Percentiles rank a stretch among this genome's conserved stretches.
Evolutionary conservation across 2,329 filamentous ascomycete species (phyloP).

Genomic region (Colletotrichum cordylinicola): DNA sequence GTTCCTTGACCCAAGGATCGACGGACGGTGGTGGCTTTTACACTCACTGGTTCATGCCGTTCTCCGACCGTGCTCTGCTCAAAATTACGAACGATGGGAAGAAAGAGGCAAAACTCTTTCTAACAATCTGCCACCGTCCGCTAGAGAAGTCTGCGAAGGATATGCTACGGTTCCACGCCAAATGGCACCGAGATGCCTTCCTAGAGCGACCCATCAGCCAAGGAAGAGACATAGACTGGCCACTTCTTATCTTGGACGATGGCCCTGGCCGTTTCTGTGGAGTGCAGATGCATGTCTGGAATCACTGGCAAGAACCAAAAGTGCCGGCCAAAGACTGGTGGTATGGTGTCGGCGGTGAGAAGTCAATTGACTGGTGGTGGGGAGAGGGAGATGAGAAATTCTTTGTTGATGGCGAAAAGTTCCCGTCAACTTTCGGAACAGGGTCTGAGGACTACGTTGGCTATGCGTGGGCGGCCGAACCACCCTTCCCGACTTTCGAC

Average conservation of each 20-base stretch:
- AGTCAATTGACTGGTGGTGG: constrained; percentile 21
- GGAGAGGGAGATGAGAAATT: constrained; percentile 19
- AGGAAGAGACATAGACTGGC: constrained; percentile 15
- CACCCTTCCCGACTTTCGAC: constrained; percentile 10
- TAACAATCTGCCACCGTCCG: constrained; percentile 5
- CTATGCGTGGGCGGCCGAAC: constrained; percentile 18
- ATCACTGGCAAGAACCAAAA: constrained; percentile 7
- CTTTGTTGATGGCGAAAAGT: constrained; percentile 18
- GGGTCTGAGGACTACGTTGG: constrained; percentile 18
- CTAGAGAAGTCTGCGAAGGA: not conserved
- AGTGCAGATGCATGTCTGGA: constrained; percentile 19
- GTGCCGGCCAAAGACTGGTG: constrained; percentile 12
- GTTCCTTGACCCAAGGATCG: constrained; percentile 5
- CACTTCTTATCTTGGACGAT: not conserved
- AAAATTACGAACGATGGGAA: constrained; percentile 11
- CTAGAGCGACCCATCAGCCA: constrained; percentile 6
- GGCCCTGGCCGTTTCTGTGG: constrained; percentile 14
- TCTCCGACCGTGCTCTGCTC: constrained; percentile 6
- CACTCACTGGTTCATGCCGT: constrained; percentile 19
- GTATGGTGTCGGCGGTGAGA: constrained; percentile 11
- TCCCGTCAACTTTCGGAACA: constrained; percentile 14
- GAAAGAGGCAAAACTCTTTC: constrained; percentile 5
- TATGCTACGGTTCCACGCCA: constrained; percentile 13
- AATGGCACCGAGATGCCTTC: constrained; percentile 12
- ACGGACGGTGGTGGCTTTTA: constrained; percentile 19